Percentiles rank a stretch among this genome's conserved stretches.
phyloP scores from a whole-genome alignment of 208 protist species.

The Trichomonas tenax region DNA sequence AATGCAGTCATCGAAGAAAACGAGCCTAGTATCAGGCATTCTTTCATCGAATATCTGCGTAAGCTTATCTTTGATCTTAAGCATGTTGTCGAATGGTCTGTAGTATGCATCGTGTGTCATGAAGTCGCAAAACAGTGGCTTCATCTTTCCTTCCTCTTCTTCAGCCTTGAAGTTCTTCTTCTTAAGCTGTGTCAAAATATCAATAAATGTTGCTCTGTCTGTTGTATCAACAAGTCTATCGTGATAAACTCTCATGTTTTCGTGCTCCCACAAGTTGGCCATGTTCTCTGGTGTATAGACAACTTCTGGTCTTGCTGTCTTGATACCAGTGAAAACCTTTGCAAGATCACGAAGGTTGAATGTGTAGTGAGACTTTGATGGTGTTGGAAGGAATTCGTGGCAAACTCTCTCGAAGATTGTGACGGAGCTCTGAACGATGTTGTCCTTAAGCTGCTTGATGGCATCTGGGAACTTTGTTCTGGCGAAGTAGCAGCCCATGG shows the following conservation, averaged over 20 bases:
- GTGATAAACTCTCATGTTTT: conserved; percentile 77
- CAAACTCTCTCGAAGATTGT: conserved; percentile 38
- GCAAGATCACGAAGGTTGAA: conserved; percentile 90
- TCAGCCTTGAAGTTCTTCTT: conserved; percentile 25
- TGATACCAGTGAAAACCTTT: conserved; percentile 53
- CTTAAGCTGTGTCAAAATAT: conserved; percentile 30
- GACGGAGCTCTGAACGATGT: conserved; percentile 37
- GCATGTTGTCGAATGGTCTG: background rate
- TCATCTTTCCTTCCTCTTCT: background rate
- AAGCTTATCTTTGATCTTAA: background rate
- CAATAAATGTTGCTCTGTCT: conserved; percentile 64
- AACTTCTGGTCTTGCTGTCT: conserved; percentile 10
- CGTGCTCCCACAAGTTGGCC: conserved; percentile 71
- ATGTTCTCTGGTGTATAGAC: conserved; percentile 39
- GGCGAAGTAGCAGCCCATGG: conserved; percentile 27
- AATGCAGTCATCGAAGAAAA: conserved; percentile 89
- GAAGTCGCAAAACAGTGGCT: background rate
- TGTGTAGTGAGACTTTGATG: conserved; percentile 88
- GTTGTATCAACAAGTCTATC: conserved; percentile 75
- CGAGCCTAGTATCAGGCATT: background rate
- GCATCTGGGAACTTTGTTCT: background rate
- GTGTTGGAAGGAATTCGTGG: conserved; percentile 54
- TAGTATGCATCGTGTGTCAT: background rate
- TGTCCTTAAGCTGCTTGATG: background rate
- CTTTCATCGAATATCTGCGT: background rate